A percentile compares a stretch with the other conserved stretches of the same genome.
Conservation (phyloP, 2,329 filamentous ascomycete genomes). For the Apiospora sp. region DNA sequence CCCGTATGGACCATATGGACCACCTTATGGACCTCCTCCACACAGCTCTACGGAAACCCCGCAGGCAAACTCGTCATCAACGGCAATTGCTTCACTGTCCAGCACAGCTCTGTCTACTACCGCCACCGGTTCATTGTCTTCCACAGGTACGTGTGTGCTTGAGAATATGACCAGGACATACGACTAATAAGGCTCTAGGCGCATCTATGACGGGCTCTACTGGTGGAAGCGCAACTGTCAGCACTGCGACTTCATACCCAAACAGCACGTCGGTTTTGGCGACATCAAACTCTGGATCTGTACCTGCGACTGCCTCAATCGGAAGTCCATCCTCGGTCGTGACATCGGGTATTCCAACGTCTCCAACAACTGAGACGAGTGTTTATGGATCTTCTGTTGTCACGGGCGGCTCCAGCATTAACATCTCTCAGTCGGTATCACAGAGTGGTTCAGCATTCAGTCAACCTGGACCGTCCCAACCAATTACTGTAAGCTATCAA, state of each 20-base stretch:
- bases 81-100: conserved; percentile 5
- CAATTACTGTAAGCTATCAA: background rate
- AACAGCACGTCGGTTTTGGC: background rate
- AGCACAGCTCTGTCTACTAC: background rate
- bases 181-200: background rate
- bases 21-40: conserved; percentile 23
- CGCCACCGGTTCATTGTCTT: background rate
- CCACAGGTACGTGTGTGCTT: background rate
- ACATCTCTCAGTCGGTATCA: background rate
- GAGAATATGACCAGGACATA: background rate
- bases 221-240: background rate
- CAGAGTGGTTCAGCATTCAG: background rate
- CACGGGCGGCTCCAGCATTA: background rate
- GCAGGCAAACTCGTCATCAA: background rate
- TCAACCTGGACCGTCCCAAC: background rate
- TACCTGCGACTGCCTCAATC: background rate
- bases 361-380: conserved; percentile 16
- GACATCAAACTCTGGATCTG: conserved; percentile 6
- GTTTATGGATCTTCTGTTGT: conserved; percentile 23
- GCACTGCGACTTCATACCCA: background rate
- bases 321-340: conserved; percentile 24
- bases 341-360: conserved; percentile 13
- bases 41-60: background rate
- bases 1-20: conserved; percentile 24
- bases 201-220: background rate